A percentile compares a stretch with the other conserved stretches of the same genome.
phyloP scores from a whole-genome alignment of 192 early-diverging fungal genomes.

The Coemansia sp. region DNA sequence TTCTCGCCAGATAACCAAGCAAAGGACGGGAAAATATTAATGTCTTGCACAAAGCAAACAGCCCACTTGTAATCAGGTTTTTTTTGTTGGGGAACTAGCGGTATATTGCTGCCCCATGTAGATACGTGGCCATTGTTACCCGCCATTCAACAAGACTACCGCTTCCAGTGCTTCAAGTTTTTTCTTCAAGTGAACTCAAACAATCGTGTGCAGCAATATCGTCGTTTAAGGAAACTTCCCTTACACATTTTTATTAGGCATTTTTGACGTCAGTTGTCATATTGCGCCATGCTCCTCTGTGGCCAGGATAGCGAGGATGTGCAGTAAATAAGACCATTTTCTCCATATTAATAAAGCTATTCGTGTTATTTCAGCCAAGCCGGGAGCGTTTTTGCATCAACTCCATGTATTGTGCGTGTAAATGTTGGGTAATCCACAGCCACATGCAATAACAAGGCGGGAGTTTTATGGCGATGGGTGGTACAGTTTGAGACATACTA shows the following conservation, averaged over 20 bases:
- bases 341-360: not conserved
- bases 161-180: not conserved
- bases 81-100: not conserved
- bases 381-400: not conserved
- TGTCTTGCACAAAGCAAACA: not conserved
- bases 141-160: not conserved
- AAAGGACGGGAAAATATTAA: not conserved
- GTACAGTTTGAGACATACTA: not conserved
- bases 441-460: not conserved
- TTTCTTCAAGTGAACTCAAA: not conserved
- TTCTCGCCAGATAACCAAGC: not conserved
- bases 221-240: not conserved
- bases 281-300: not conserved
- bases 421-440: not conserved
- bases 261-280: not conserved
- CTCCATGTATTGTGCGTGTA: not conserved
- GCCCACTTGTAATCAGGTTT: not conserved
- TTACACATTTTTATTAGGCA: not conserved
- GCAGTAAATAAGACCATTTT: not conserved
- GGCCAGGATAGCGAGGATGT: not conserved
- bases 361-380: too few relatives aligned
- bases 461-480: not conserved
- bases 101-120: not conserved
- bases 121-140: not conserved
- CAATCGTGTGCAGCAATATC: constrained; percentile 5